phyloP scores from a whole-genome alignment of 1,284 basidiomycete species.

The Phellinidium pouzarii region DNA sequence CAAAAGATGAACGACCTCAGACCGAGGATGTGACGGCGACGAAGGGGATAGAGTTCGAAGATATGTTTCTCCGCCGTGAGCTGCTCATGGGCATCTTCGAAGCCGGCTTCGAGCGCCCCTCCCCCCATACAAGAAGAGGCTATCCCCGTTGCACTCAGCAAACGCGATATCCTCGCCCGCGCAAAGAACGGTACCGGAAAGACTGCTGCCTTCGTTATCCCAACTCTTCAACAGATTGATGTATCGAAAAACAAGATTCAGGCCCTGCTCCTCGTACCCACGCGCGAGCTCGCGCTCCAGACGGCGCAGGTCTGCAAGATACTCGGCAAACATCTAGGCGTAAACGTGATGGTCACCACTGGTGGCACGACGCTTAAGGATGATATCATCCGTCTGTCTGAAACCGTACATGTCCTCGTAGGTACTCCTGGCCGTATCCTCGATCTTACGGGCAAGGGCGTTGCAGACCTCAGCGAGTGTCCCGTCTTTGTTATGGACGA shows the following conservation, averaged over 20 bases:
- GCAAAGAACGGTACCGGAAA: conserved; percentile 92
- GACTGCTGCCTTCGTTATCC: conserved; percentile 98
- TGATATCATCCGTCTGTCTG: conserved; percentile 90
- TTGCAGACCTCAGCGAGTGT: conserved; percentile 93
- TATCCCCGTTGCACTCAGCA: conserved; percentile 81
- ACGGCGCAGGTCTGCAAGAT: conserved; percentile 97
- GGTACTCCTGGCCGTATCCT: conserved; percentile 96
- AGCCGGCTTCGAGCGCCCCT: conserved; percentile 94
- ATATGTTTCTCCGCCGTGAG: conserved; percentile 57
- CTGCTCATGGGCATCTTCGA: conserved; percentile 87
- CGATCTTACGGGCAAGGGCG: conserved; percentile 88
- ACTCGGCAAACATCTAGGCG: conserved; percentile 90
- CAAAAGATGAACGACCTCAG: conserved; percentile 88
- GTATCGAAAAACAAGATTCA: conserved; percentile 86
- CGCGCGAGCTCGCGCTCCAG: conserved; percentile 91
- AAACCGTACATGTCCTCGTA: conserved; percentile 92
- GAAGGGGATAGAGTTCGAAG: conserved; percentile 88
- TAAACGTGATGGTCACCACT: conserved; percentile 99
- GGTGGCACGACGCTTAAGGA: conserved; percentile 98
- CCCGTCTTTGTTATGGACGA: conserved; percentile 99
- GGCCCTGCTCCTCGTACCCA: conserved; percentile 89
- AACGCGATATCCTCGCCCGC: conserved; percentile 87
- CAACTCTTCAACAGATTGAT: conserved; percentile 91
- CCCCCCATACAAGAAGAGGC: conserved; percentile 98
- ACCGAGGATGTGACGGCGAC: conserved; percentile 93